Percentiles rank a stretch among this genome's conserved stretches.
Conservation (phyloP, 306 rosid genomes). For the Cyamopsis tetragonoloba region DNA sequence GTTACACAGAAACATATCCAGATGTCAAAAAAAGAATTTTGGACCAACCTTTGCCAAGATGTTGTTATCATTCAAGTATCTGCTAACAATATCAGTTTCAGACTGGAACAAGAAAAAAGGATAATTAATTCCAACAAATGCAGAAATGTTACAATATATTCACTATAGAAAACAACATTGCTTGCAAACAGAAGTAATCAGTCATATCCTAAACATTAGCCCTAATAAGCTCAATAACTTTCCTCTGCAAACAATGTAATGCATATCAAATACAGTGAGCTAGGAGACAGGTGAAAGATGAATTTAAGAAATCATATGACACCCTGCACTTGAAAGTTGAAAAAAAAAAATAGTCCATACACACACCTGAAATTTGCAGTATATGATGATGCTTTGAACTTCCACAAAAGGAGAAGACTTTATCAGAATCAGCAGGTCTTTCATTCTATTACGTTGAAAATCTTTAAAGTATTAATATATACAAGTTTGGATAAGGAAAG, state of each 20-base stretch:
- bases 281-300: background rate
- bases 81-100: constrained; percentile 73
- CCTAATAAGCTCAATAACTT: background rate
- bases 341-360: constrained; percentile 20
- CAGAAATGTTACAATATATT: background rate
- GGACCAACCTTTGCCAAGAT: constrained; percentile 78
- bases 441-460: constrained; percentile 50
- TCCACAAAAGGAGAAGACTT: constrained; percentile 71
- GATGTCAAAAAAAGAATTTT: constrained; percentile 21
- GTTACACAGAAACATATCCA: constrained; percentile 9
- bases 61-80: constrained; percentile 64
- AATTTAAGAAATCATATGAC: constrained; percentile 8
- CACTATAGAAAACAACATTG: constrained; percentile 8
- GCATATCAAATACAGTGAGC: constrained; percentile 14
- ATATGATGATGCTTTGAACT: constrained; percentile 77
- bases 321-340: constrained; percentile 5
- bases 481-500: constrained; percentile 8
- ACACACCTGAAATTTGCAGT: constrained; percentile 94
- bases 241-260: constrained; percentile 9
- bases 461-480: constrained; percentile 7
- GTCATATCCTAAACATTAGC: constrained; percentile 13
- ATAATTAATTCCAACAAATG: constrained; percentile 16
- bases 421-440: constrained; percentile 68
- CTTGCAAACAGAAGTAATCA: constrained; percentile 12
- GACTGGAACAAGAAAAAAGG: constrained; percentile 49